Evolutionary conservation across 2,329 filamentous ascomycete species (phyloP), one percentile per base, ranked within the genome.

Genomic region (Verticillium albo-atrum): DNA sequence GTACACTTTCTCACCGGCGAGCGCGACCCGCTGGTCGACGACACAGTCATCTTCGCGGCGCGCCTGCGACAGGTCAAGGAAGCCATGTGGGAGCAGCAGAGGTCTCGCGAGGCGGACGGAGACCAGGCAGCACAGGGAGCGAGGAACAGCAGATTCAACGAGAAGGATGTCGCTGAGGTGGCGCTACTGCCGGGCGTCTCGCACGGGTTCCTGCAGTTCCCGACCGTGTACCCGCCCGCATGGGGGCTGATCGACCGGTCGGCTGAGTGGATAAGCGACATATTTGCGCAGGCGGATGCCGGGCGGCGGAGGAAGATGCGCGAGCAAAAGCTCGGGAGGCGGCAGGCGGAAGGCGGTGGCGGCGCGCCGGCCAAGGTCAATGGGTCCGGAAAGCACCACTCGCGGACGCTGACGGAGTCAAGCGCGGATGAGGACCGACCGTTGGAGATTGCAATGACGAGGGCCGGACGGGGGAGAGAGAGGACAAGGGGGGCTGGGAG

Each of bases 31-130:
- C 78, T 99, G 0, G 95, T 98, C 0, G 95, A 99, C 70, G 95
- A 99, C 72, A 99, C 95, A 0, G 92, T 97, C 54, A 93, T 99
- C 62, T 97, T 99, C 68, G 93, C 95, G 0, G 95, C 94, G 0
- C 81, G 94, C 0, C 74, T 99, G n/a, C 82, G 92, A 6, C 86
- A 93, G 62, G 91, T 92, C 2, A 96, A 88, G 69, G 83, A 85
- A 23, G 81, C 81, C 0, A 77, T 75, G 59, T 77, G 62, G 75
- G 61, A 61, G n/a, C 61, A 64, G 42, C 59, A 60, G 23, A 55
- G 37, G 20, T 81, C 56, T 79, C 54, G 84, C 77, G n/a, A 77
- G 82, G 59, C 55, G 12, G 25, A 57, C 5, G 56, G 53, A 26
- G 62, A 64, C 28, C 50, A 47, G 4, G 20, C n/a, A 7, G 58